Evolutionary conservation across 768 basidiomycete genomes (phyloP).

Genomic region (Leccinum sublutescens): DNA sequence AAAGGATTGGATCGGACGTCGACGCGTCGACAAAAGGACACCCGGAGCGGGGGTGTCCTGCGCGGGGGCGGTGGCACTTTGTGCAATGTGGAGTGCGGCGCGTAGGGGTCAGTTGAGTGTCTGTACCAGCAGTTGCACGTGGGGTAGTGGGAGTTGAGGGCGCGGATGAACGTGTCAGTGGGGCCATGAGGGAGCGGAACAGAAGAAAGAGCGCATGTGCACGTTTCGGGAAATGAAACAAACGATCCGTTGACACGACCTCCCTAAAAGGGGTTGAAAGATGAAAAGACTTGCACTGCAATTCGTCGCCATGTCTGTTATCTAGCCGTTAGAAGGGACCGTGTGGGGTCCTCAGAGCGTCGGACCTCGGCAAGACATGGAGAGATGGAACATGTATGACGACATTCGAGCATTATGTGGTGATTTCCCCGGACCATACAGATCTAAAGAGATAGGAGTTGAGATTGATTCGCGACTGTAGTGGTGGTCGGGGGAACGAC

Average conservation of each 20-base stretch:
- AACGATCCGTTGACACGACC: not conserved
- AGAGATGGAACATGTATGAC: not conserved
- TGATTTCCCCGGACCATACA: not conserved
- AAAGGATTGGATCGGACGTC: conserved; percentile 7
- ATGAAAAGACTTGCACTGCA: not conserved
- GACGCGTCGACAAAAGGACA: conserved; percentile 46
- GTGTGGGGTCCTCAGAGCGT: not conserved
- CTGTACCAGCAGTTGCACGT: conserved; percentile 11
- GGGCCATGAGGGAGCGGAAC: conserved; percentile 14
- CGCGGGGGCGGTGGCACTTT: conserved; percentile 52
- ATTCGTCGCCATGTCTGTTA: not conserved
- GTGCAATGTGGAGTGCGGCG: conserved; percentile 55
- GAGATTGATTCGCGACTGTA: not conserved
- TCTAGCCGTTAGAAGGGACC: not conserved
- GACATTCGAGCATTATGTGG: not conserved
- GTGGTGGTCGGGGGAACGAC: not conserved
- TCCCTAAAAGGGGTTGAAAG: not conserved
- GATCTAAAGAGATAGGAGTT: not conserved
- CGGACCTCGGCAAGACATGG: not conserved
- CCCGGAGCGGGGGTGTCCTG: conserved; percentile 62
- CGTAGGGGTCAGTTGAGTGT: conserved; percentile 29
- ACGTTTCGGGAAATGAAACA: conserved; percentile 2
- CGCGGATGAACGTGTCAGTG: conserved; percentile 30
- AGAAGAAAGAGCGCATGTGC: not conserved
- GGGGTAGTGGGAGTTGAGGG: conserved; percentile 30